Evolutionary conservation across 75 land plant species (phyloP), one percentile per base, ranked within the genome.

Genomic region (Cunninghamia lanceolata): DNA sequence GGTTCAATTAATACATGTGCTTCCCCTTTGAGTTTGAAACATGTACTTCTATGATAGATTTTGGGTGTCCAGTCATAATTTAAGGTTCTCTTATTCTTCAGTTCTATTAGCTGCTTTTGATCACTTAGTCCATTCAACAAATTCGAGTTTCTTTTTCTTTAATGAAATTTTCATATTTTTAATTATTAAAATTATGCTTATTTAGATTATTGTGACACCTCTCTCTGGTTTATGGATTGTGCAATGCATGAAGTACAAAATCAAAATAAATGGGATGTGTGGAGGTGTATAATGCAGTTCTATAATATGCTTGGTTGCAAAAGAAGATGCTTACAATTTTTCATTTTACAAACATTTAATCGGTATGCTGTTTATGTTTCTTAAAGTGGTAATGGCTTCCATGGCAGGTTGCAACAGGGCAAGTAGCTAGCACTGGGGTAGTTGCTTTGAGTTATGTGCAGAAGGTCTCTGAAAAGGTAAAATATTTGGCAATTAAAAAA

Each of bases 401-500:
- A 28, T 74, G 91, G 81, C 92, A 98, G 99, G 95, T 98, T 86
- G 98, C 96, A 39, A 94, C 99, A 42, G 99, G 92, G 11, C 99
- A 98, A 92, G 89, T 98, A 90, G 97, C 99, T 30, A 95, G 93
- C 85, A 98, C 99, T 70, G 99, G 99, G 42, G 90, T 98, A 87
- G 91, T 98, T 88, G 94, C 98, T 34, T 86, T 98, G 84, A 92
- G 96, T 86, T 98, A 97, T 90, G 99, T 98, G 73, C 99, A 98
- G 89, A 97, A 96, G 87, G 94, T 97, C 40, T 98, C 99, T 45
- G 99, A 98, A 82, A 98, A 98, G 99, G 99, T 98, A 73, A 84
- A 17, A 50, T 10, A 34, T 74, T 1, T 63, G 59, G 59, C 80
- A 21, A 21, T 54, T 3, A 38, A 19, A 77, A 35, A n/a, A 21